Evolutionary conservation across 2,329 filamentous ascomycete genomes (phyloP), one percentile per base, ranked within the genome.

Genomic region (Trichoderma sp.): DNA sequence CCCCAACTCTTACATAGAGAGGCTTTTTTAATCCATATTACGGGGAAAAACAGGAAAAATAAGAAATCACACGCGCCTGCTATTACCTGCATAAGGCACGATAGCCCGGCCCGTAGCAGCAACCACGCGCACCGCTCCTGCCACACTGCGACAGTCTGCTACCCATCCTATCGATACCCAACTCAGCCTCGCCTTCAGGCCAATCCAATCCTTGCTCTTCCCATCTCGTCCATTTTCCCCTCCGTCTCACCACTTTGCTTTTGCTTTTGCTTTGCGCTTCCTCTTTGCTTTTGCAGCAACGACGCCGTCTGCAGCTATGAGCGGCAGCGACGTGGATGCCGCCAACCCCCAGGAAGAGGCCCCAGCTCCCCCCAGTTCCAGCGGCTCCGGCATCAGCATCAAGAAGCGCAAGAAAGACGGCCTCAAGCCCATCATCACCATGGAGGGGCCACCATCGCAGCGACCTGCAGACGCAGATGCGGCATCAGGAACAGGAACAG

Each of bases 331-430:
- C 41, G 81, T 38, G 33, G 68, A 82, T 71, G 77, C 79, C 66
- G 82, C 84, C 77, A 82, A 83, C 79, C 45, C 63, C 35, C 14
- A 66, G 21, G 29, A 41, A 31, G 62, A 65, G 33, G n/a, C 21
- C 21, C 31, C 35, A 60, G 41, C 69, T 73, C 76, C 75, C 77
- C 75, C 69, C 76, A 29, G 12, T 21, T 45, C 81, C 72, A 84
- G 84, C 75, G 80, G 81, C 73, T 80, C 78, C 71, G 82, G 79
- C 69, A 77, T 81, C n/a, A 76, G 45, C n/a, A 21, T 81, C 27
- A 94, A 93, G 88, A 94, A 94, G 88, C 89, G 92, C 81, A 92
- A 93, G 87, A 94, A 94, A 88, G 91, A 92, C 59, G 89, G 88
- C 72, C 85, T 94, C 79, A 93, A 94, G 85, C 93, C 93, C 80